phyloP scores from a whole-genome alignment of 202 grass and related monocot species.

The Digitaria exilis region DNA sequence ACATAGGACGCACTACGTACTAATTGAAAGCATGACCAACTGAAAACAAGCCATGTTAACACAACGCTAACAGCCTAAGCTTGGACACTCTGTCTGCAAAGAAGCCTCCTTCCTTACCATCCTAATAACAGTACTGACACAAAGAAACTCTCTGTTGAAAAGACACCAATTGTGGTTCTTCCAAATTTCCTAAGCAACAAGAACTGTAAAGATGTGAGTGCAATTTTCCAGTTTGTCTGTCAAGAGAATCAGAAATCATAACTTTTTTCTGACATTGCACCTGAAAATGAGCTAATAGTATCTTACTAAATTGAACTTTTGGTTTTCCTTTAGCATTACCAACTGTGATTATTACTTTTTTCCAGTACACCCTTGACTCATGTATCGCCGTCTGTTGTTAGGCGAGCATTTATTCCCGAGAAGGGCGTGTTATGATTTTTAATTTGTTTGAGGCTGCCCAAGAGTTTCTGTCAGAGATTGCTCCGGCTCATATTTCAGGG shows the following conservation, averaged over 20 bases:
- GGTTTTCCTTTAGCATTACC: neutral
- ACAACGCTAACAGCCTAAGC: neutral
- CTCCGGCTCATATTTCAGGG: slow-evolving; percentile 42
- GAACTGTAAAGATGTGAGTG: neutral
- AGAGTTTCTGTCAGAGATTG: slow-evolving; percentile 91
- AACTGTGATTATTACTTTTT: slow-evolving; percentile 17
- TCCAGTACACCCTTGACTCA: slow-evolving; percentile 20
- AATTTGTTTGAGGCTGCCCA: slow-evolving; percentile 92
- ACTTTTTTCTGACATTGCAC: neutral
- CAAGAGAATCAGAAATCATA: neutral
- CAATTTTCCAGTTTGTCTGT: neutral
- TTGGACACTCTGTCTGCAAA: neutral
- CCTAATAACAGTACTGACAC: neutral
- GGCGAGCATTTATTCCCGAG: slow-evolving; percentile 91
- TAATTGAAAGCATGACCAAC: neutral
- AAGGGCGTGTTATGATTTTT: slow-evolving; percentile 97
- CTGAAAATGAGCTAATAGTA: slow-evolving; percentile 1
- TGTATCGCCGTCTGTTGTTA: slow-evolving; percentile 44
- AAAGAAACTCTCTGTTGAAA: neutral
- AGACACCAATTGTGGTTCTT: neutral
- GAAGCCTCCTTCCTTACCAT: neutral
- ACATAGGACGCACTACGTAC: neutral
- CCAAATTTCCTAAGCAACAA: neutral
- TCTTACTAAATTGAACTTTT: neutral
- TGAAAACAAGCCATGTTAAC: neutral